phyloP scores from a whole-genome alignment of 1,284 basidiomycete species.

The Ganoderma resinaceum region DNA sequence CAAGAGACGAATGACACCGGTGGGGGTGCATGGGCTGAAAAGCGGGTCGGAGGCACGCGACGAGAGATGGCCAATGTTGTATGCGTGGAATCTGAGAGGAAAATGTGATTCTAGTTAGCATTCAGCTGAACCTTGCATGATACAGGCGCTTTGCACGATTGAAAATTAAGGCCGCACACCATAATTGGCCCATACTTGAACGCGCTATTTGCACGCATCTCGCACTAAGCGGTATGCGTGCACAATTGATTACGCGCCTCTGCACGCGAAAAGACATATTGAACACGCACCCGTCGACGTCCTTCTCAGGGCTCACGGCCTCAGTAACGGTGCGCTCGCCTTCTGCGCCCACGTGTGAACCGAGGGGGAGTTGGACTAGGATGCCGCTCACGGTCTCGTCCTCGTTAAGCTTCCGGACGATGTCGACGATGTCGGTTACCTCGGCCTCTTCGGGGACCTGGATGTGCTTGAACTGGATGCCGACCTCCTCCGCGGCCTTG shows the following conservation, averaged over 20 bases:
- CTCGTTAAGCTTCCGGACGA: conserved; percentile 85
- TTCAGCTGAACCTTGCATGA: conserved; percentile 1
- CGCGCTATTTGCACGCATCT: background rate
- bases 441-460: conserved; percentile 74
- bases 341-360: conserved; percentile 82
- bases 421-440: conserved; percentile 79
- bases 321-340: conserved; percentile 94
- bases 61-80: conserved; percentile 96
- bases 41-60: conserved; percentile 92
- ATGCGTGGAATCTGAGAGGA: conserved; percentile 87
- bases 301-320: conserved; percentile 93
- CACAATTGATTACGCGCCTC: conserved; percentile 11
- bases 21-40: conserved; percentile 96
- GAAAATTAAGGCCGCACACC: background rate
- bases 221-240: background rate
- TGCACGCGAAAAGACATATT: background rate
- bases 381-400: conserved; percentile 89
- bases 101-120: background rate
- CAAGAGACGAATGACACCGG: conserved; percentile 90
- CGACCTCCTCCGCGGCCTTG: conserved; percentile 95
- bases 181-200: background rate
- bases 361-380: conserved; percentile 97
- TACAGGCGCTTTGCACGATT: background rate
- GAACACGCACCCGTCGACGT: conserved; percentile 89
- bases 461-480: conserved; percentile 90